Percentiles rank a stretch among this genome's conserved stretches.
Conservation (phyloP, 371 early-diverging fungal genomes). For the Mortierella sp. region DNA sequence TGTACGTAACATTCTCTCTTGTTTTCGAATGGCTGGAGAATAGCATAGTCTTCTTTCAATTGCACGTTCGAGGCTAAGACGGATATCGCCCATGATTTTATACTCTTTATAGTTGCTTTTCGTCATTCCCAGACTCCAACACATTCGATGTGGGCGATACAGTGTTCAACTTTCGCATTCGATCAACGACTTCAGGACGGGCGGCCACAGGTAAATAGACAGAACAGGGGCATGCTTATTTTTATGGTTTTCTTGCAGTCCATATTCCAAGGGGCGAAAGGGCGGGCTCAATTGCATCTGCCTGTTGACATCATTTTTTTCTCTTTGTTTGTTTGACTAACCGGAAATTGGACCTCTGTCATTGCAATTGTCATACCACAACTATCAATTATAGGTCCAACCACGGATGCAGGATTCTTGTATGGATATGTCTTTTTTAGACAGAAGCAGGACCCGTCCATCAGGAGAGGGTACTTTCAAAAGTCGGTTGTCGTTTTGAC, state of each 20-base stretch:
- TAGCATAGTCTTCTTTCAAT: background rate
- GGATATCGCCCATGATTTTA: background rate
- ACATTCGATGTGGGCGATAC: slow-evolving; percentile 93
- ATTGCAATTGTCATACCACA: background rate
- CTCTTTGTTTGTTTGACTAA: background rate
- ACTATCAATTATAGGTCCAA: slow-evolving; percentile 62
- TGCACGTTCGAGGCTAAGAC: background rate
- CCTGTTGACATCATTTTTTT: slow-evolving; percentile 3
- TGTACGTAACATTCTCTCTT: slow-evolving; percentile 64
- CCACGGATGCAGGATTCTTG: slow-evolving; percentile 80
- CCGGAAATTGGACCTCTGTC: background rate
- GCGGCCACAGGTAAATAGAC: slow-evolving; percentile 67
- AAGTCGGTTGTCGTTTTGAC: slow-evolving; percentile 91
- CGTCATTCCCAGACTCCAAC: slow-evolving; percentile 97
- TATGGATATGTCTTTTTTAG: slow-evolving; percentile 97
- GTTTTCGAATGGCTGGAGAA: background rate
- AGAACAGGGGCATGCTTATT: slow-evolving; percentile 31
- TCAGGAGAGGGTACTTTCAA: slow-evolving; percentile 94
- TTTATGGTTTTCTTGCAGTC: slow-evolving; percentile 3
- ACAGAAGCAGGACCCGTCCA: slow-evolving; percentile 87
- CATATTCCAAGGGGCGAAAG: background rate
- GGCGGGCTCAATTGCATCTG: background rate
- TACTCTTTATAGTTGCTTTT: slow-evolving; percentile 80
- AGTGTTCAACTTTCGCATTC: slow-evolving; percentile 90
- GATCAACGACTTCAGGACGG: slow-evolving; percentile 72